A percentile compares a stretch with the other conserved stretches of the same genome.
Evolutionary conservation across 169 alveolate species (phyloP).

Genomic region (Blepharisma undulans): DNA sequence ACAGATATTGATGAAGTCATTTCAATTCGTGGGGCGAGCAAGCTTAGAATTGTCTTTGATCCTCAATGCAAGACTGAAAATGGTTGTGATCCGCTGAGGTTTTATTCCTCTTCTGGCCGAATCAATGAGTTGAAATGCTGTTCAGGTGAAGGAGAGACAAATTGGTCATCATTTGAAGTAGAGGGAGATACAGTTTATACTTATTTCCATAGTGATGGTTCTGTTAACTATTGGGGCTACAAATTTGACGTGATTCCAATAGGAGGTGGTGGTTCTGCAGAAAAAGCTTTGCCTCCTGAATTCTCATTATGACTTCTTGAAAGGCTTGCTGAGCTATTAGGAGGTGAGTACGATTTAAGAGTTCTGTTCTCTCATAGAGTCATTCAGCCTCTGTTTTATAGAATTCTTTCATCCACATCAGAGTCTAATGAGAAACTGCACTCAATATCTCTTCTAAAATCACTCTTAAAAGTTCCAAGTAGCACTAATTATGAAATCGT

Average conservation of each 20-base stretch:
- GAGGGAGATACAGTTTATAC: constrained; percentile 24
- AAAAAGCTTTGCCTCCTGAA: background rate
- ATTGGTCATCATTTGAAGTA: background rate
- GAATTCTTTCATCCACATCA: background rate
- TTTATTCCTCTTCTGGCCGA: background rate
- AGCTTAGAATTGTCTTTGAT: constrained; percentile 13
- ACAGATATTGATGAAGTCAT: background rate
- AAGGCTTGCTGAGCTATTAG: background rate
- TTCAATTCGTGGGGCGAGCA: constrained; percentile 6
- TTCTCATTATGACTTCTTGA: background rate
- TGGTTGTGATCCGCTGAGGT: constrained; percentile 2
- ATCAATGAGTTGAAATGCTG: background rate
- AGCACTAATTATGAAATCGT: background rate
- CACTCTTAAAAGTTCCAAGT: background rate
- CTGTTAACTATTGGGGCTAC: constrained; percentile 28
- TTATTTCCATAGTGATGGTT: constrained; percentile 27
- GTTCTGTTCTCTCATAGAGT: background rate
- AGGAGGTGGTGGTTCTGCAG: background rate
- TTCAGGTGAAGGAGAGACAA: constrained; percentile 9
- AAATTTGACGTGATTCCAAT: constrained; percentile 25
- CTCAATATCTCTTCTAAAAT: background rate
- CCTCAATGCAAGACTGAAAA: constrained; percentile 15
- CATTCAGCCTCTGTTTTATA: background rate
- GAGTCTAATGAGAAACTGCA: background rate
- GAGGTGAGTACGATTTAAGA: background rate